Percentiles rank a stretch among this genome's conserved stretches.
phyloP scores from a whole-genome alignment of 371 early-diverging fungal genomes.

The Saksenaea vasiformis region DNA sequence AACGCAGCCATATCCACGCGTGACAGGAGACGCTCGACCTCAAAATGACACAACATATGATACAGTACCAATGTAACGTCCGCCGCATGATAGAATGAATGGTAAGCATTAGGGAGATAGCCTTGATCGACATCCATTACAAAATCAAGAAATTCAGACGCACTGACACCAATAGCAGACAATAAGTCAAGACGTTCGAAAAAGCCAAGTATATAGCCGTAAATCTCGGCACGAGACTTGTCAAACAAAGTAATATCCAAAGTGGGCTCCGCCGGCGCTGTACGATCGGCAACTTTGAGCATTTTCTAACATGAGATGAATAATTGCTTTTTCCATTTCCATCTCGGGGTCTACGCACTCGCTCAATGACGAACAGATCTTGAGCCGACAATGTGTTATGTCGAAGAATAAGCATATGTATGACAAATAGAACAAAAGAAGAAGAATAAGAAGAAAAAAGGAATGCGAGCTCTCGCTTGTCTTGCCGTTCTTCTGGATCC shows the following conservation, averaged over 20 bases:
- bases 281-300: slow-evolving; percentile 39
- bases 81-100: slow-evolving; percentile 86
- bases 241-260: slow-evolving; percentile 69
- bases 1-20: slow-evolving; percentile 72
- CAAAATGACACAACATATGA: slow-evolving; percentile 68
- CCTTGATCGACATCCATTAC: slow-evolving; percentile 80
- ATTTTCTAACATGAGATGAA: slow-evolving; percentile 25
- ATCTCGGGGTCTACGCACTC: slow-evolving; percentile 15
- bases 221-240: slow-evolving; percentile 67
- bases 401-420: slow-evolving; percentile 32
- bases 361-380: slow-evolving; percentile 28
- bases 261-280: slow-evolving; percentile 24
- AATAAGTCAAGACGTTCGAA: slow-evolving; percentile 63
- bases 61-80: slow-evolving; percentile 85
- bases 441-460: neutral
- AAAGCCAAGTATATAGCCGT: slow-evolving; percentile 69
- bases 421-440: neutral
- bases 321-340: neutral
- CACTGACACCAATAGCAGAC: slow-evolving; percentile 56
- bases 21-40: slow-evolving; percentile 64
- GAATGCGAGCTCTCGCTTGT: neutral
- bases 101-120: slow-evolving; percentile 83
- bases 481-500: neutral
- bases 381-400: slow-evolving; percentile 23
- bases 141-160: slow-evolving; percentile 77